Conservation (phyloP, 2,329 filamentous ascomycete genomes). For the Tolypocladium cylindrosporum region DNA sequence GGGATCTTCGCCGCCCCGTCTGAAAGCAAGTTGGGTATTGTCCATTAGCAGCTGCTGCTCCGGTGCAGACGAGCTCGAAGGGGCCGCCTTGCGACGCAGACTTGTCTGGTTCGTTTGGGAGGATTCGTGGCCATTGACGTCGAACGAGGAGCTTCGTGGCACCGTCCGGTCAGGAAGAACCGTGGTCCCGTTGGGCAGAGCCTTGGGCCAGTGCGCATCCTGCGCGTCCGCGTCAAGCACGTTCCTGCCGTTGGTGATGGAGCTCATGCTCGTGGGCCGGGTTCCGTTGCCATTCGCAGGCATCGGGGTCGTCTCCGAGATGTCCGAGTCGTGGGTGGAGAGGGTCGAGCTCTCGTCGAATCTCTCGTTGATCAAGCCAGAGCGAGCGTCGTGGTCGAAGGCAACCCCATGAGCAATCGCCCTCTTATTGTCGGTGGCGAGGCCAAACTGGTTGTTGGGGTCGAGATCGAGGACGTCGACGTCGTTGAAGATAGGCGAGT, state of each 20-base stretch:
- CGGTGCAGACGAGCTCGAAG: neutral
- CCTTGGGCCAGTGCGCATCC: conserved; percentile 13
- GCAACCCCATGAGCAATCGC: conserved; percentile 26
- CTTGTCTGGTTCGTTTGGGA: neutral
- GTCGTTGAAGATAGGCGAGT: conserved; percentile 29
- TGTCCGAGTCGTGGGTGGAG: conserved; percentile 42
- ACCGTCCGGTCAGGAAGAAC: conserved; percentile 19
- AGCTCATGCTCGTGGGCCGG: conserved; percentile 45
- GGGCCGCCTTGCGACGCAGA: neutral
- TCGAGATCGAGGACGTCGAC: conserved; percentile 34
- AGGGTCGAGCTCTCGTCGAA: conserved; percentile 45
- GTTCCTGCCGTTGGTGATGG: conserved; percentile 46
- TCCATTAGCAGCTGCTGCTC: neutral
- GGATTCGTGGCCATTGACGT: conserved; percentile 7
- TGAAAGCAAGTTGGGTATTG: neutral
- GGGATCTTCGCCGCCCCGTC: neutral
- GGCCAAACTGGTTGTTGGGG: conserved; percentile 25
- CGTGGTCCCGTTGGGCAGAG: conserved; percentile 15
- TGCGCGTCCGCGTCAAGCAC: conserved; percentile 19
- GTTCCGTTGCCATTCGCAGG: conserved; percentile 33
- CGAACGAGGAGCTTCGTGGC: conserved; percentile 9
- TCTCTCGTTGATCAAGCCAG: conserved; percentile 38
- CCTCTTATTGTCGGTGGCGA: conserved; percentile 21
- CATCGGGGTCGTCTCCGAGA: conserved; percentile 33
- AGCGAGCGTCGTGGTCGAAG: conserved; percentile 26